Evolutionary conservation across 2,329 filamentous ascomycete genomes (phyloP), one percentile per base, ranked within the genome.

Genomic region (Clarireedia paspali): DNA sequence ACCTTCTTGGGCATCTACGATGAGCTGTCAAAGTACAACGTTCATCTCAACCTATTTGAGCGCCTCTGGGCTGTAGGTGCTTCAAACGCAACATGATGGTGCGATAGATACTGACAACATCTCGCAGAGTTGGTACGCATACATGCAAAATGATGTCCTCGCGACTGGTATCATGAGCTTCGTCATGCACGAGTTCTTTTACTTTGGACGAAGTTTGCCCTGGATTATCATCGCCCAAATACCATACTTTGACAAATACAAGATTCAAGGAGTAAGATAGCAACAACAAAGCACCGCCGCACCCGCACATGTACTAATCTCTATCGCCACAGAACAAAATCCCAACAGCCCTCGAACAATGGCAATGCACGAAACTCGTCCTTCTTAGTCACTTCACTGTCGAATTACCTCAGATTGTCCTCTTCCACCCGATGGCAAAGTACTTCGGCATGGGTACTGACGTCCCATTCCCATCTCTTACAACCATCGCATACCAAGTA

Each of bases 161-260:
- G 94, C 94, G 58, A 99, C 94, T 3, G 94, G 94, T 59, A 94
- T 99, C 76, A 87, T 97, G 88, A 96, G 91, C 67, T 99, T 99
- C 72, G 74, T 87, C 64, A 89, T 97, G 83, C 94, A 99, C 77
- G 94, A 99, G 74, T 55, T 84, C 42, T 82, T 99, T 67, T 99
- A 99, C 78, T 99, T 97, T 69, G 94, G 94, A 66, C 85, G 94
- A 27, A 65, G 80, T 58, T 70, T 97, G 58, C 94, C 94, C 1
- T 99, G 89, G 84, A 89, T 97, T 65, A 85, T 99, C 60, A 89
- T 96, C 74, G 92, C 96, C 72, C 77, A 78, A 64, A 88, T 96
- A 58, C 88, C 91, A 17, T 89, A 82, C 67, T 94, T 97, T 77
- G 87, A 89, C 72, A 86, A 86, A 71, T 99, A 90, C 79, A 97